phyloP scores from a whole-genome alignment of 352 stramenopile species.

The Phytophthora podocarpi region DNA sequence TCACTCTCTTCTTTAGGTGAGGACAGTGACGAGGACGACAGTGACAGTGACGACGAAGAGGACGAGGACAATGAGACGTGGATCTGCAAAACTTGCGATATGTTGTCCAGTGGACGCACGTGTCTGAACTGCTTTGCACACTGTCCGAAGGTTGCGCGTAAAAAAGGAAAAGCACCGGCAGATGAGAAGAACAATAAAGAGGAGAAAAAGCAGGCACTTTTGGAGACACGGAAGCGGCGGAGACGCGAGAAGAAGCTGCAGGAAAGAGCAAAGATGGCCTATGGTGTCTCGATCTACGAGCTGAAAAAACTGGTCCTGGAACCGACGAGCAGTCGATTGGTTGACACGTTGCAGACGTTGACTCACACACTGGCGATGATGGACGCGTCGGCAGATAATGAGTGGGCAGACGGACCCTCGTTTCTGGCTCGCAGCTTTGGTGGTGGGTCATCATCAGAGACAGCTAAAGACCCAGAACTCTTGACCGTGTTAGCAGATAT shows the following conservation, averaged over 20 bases:
- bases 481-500: constrained; percentile 57
- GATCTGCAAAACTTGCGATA: constrained; percentile 39
- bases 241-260: constrained; percentile 46
- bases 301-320: constrained; percentile 59
- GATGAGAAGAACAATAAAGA: constrained; percentile 27
- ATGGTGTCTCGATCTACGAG: constrained; percentile 71
- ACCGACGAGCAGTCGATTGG: constrained; percentile 50
- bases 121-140: constrained; percentile 52
- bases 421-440: constrained; percentile 70
- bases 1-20: constrained; percentile 40
- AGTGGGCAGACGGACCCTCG: constrained; percentile 62
- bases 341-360: constrained; percentile 74
- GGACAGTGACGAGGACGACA: constrained; percentile 33
- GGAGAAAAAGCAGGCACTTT: constrained; percentile 35
- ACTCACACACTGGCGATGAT: constrained; percentile 88
- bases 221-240: constrained; percentile 36
- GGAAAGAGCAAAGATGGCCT: constrained; percentile 54
- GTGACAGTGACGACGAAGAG: constrained; percentile 26
- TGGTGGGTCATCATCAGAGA: constrained; percentile 28
- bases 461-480: constrained; percentile 66
- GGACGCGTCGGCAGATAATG: constrained; percentile 77
- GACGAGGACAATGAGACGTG: constrained; percentile 26
- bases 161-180: constrained; percentile 25
- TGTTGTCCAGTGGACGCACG: constrained; percentile 19
- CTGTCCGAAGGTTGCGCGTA: constrained; percentile 24